Evolutionary conservation across 805 yeast species (phyloP), one percentile per base, ranked within the genome.

Genomic region (Nakazawaea anatomiae): DNA sequence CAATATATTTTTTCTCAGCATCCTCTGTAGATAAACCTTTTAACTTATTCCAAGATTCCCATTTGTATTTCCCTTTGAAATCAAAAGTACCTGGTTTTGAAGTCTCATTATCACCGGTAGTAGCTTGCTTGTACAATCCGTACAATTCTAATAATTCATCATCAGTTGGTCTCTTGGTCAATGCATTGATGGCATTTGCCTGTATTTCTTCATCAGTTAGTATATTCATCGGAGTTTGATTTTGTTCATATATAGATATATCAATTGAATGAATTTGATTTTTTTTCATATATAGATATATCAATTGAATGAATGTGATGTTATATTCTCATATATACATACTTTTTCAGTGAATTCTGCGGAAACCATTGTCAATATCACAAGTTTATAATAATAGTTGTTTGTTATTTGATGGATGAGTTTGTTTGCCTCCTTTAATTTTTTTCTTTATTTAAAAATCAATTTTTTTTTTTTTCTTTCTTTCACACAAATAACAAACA

Each of bases 111-210:
- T 94, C 99, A 58, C 99, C 99, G 52, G 85, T 86, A 36, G 97
- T 92, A 60, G 98, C 96, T 75, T 94, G 99, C 73, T 94, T 94
- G 85, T 78, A 94, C 61, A 94, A 77, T 46, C 92, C 97, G 74
- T 94, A 94, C 62, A 94, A 77, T 68, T 84, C 72, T 64, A 92
- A 77, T 65, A 91, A 75, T 68, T 92, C 97, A 63, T 88, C 95
- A 70, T 89, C 92, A 60, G 73, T 68, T 60, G 98, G 97, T 68
- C 85, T 86, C 55, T 78, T 75, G 55, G 89, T 76, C 58, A 94
- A 75, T 60, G 76, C 71, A 69, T 85, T 82, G 60, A 89, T 96
- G 50, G 87, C 84, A 54, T 77, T 83, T 56, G 97, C 98, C 89
- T 84, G 51, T 31, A 5, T 40, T 11, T n/a, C n/a, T n/a, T 32